These are phyloP conservation scores for Proliferodiscus dingleyae DNA, from an alignment of 2,329 filamentous ascomycete species.

Conservation along the genomic window DNA sequence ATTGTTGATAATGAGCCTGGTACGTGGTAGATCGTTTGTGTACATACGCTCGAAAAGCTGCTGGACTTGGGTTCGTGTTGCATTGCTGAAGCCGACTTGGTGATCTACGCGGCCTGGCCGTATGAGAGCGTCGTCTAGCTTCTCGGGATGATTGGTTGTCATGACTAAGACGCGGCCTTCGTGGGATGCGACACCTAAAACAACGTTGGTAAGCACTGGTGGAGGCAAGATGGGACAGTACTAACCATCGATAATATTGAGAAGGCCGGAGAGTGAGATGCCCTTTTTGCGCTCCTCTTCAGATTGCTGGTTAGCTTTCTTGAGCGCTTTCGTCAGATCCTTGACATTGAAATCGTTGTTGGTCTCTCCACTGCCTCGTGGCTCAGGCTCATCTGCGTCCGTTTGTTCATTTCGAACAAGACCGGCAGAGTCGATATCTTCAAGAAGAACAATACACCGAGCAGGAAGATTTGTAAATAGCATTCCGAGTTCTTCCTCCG, in stretches of 20 bases:
- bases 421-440: slow-evolving; percentile 66
- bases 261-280: slow-evolving; percentile 73
- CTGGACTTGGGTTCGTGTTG: slow-evolving; percentile 47
- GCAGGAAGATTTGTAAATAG: slow-evolving; percentile 58
- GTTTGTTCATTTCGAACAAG: slow-evolving; percentile 39
- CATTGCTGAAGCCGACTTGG: slow-evolving; percentile 59
- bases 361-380: slow-evolving; percentile 10
- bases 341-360: slow-evolving; percentile 36
- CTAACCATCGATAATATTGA: slow-evolving; percentile 62
- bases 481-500: slow-evolving; percentile 54
- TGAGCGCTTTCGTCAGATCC: slow-evolving; percentile 40
- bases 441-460: slow-evolving; percentile 60
- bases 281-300: slow-evolving; percentile 34
- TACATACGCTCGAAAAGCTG: slow-evolving; percentile 61
- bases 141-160: slow-evolving; percentile 74
- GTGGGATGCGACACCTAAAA: slow-evolving; percentile 61
- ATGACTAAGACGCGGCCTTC: slow-evolving; percentile 77
- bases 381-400: slow-evolving; percentile 15
- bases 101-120: slow-evolving; percentile 69
- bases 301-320: slow-evolving; percentile 34
- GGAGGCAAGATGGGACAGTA: not conserved
- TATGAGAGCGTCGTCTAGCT: slow-evolving; percentile 68
- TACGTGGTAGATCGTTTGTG: slow-evolving; percentile 32
- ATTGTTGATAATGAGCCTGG: slow-evolving; percentile 23
- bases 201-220: not conserved